These are phyloP conservation scores for Ophiocordyceps robertsii DNA, from an alignment of 2,329 filamentous ascomycete genomes.

Conservation along the genomic window DNA sequence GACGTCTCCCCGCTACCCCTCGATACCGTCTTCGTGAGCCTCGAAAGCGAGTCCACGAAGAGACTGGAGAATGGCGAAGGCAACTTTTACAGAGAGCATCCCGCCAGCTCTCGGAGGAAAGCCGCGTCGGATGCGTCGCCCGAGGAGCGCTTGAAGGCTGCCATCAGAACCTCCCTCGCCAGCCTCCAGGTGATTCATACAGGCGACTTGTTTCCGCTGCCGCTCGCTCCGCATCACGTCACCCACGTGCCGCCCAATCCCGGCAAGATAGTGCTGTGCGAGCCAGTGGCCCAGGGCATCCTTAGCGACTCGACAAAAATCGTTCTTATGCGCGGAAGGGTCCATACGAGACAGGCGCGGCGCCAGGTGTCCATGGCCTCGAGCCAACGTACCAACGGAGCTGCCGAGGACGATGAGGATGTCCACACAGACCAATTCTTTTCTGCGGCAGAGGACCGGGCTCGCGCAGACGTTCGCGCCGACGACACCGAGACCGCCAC, in stretches of 20 bases:
- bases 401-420: conserved; percentile 53
- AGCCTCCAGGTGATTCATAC: conserved; percentile 66
- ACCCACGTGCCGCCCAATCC: conserved; percentile 76
- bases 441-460: conserved; percentile 74
- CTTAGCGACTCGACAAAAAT: conserved; percentile 69
- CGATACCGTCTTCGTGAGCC: conserved; percentile 74
- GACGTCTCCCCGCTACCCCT: conserved; percentile 69
- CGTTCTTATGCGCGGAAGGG: conserved; percentile 56
- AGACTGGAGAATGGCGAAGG: conserved; percentile 73
- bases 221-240: conserved; percentile 70
- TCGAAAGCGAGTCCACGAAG: conserved; percentile 69
- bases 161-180: conserved; percentile 62
- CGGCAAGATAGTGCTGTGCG: conserved; percentile 81
- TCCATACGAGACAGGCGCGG: conserved; percentile 37
- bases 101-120: conserved; percentile 25
- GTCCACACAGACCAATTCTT: conserved; percentile 85
- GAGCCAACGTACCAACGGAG: conserved; percentile 36
- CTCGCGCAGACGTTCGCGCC: conserved; percentile 42
- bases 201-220: conserved; percentile 66
- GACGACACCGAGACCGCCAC: conserved; percentile 46
- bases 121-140: conserved; percentile 22
- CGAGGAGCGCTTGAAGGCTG: conserved; percentile 46
- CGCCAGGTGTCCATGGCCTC: conserved; percentile 31
- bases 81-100: conserved; percentile 60
- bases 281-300: conserved; percentile 82